Evolutionary conservation across 352 stramenopile species (phyloP).

Genomic region (Phytophthora ramorum): DNA sequence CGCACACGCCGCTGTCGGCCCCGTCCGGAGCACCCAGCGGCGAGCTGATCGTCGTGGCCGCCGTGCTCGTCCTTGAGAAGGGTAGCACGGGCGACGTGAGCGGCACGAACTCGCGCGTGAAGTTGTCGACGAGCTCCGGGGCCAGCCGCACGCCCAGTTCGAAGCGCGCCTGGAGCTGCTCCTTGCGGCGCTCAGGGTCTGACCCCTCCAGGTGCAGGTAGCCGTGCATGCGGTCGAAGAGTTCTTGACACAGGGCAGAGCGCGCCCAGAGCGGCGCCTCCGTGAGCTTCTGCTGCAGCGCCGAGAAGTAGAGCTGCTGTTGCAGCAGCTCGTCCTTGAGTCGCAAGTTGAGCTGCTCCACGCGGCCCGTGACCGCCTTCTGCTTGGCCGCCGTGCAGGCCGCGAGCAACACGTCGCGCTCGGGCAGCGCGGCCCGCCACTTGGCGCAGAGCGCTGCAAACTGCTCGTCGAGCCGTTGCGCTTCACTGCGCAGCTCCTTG

Average conservation of each 20-base stretch:
- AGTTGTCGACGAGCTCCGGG: constrained; percentile 41
- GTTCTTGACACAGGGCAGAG: constrained; percentile 36
- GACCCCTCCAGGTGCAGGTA: constrained; percentile 33
- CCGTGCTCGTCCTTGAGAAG: constrained; percentile 50
- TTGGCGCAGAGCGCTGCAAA: constrained; percentile 47
- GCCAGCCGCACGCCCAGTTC: constrained; percentile 38
- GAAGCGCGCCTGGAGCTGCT: constrained; percentile 44
- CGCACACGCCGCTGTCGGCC: constrained; percentile 20
- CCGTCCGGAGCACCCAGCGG: constrained; percentile 18
- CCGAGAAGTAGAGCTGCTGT: constrained; percentile 66
- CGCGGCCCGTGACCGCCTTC: constrained; percentile 50
- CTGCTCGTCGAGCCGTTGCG: constrained; percentile 39
- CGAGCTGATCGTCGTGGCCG: constrained; percentile 26
- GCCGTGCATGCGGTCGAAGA: constrained; percentile 55
- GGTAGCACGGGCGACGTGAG: constrained; percentile 42
- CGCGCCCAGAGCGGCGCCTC: constrained; percentile 50
- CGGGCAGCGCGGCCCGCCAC: constrained; percentile 48
- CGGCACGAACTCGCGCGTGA: constrained; percentile 45
- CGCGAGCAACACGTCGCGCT: constrained; percentile 41
- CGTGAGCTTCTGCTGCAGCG: constrained; percentile 51
- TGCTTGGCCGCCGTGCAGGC: constrained; percentile 62
- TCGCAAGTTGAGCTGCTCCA: constrained; percentile 55
- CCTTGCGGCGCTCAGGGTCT: constrained; percentile 16
- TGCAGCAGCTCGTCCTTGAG: constrained; percentile 59
- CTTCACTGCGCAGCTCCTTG: constrained; percentile 50